Conservation (phyloP, 2,329 filamentous ascomycete genomes). For the Aspergillus pseudotamarii region DNA sequence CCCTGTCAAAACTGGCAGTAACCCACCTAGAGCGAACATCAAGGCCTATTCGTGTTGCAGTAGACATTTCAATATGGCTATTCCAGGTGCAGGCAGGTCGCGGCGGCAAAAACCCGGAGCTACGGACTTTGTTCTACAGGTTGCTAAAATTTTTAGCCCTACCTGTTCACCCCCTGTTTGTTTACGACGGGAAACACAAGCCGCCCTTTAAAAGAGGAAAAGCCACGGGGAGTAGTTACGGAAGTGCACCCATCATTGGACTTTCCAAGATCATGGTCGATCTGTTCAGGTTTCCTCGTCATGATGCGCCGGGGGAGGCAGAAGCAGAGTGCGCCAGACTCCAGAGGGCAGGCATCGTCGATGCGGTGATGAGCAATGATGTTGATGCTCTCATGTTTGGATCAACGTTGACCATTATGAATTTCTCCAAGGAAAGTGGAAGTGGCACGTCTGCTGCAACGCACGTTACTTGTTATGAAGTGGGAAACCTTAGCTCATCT, state of each 20-base stretch:
- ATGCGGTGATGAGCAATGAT: constrained; percentile 93
- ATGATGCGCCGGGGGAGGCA: constrained; percentile 90
- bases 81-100: constrained; percentile 87
- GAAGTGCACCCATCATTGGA: constrained; percentile 67
- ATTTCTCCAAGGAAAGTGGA: constrained; percentile 75
- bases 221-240: constrained; percentile 55
- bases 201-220: constrained; percentile 89
- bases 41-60: constrained; percentile 79
- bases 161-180: constrained; percentile 84
- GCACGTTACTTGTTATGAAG: constrained; percentile 81
- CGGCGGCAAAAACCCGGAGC: constrained; percentile 85
- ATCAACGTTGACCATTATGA: constrained; percentile 74
- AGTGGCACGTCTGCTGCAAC: constrained; percentile 68
- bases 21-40: constrained; percentile 71
- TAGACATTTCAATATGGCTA: constrained; percentile 97
- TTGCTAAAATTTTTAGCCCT: constrained; percentile 74
- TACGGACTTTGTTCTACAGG: constrained; percentile 91
- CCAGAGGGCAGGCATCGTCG: constrained; percentile 79
- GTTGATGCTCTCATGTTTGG: constrained; percentile 98
- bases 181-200: constrained; percentile 86
- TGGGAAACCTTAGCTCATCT: constrained; percentile 21
- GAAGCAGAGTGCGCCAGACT: constrained; percentile 93
- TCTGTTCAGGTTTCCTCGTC: constrained; percentile 79
- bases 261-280: constrained; percentile 82
- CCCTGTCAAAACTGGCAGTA: constrained; percentile 79